Percentiles rank a stretch among this genome's conserved stretches.
Evolutionary conservation across 1,139 yeast genomes (phyloP).

Genomic region (Geotrichum australiense): DNA sequence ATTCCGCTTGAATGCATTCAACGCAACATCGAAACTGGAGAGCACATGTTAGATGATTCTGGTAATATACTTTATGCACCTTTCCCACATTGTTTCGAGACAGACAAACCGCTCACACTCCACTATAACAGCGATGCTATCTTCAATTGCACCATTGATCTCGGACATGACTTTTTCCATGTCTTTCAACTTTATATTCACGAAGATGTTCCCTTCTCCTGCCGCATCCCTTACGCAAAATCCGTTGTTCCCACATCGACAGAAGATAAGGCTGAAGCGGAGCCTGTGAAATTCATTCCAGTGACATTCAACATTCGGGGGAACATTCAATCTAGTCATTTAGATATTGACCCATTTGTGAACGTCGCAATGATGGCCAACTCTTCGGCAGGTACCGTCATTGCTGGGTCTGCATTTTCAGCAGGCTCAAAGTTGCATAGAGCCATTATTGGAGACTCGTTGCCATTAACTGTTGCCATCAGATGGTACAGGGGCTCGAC

Average conservation of each 20-base stretch:
- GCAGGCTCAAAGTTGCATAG: conserved; percentile 58
- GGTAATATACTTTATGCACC: conserved; percentile 50
- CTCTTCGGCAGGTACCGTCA: conserved; percentile 33
- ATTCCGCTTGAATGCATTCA: conserved; percentile 55
- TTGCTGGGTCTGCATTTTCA: conserved; percentile 54
- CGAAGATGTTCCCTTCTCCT: conserved; percentile 70
- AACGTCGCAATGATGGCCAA: conserved; percentile 43
- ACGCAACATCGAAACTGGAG: conserved; percentile 68
- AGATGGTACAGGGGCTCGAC: conserved; percentile 42
- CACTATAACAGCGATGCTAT: conserved; percentile 49
- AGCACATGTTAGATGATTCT: conserved; percentile 58
- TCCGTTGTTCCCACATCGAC: conserved; percentile 24
- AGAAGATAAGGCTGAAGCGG: conserved; percentile 8
- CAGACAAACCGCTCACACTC: conserved; percentile 51
- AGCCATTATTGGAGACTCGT: conserved; percentile 56
- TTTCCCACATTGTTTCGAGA: conserved; percentile 60
- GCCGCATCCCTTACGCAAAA: conserved; percentile 45
- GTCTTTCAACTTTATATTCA: conserved; percentile 68
- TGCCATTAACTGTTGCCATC: conserved; percentile 52
- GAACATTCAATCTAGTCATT: conserved; percentile 58
- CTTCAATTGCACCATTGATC: conserved; percentile 53
- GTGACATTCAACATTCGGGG: conserved; percentile 63
- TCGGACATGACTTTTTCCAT: conserved; percentile 65
- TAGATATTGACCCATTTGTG: conserved; percentile 57
- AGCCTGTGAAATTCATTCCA: conserved; percentile 38